These are phyloP conservation scores for Sugiyamaella paludigena DNA, from an alignment of 1,139 yeast genomes.

Conservation along the genomic window DNA sequence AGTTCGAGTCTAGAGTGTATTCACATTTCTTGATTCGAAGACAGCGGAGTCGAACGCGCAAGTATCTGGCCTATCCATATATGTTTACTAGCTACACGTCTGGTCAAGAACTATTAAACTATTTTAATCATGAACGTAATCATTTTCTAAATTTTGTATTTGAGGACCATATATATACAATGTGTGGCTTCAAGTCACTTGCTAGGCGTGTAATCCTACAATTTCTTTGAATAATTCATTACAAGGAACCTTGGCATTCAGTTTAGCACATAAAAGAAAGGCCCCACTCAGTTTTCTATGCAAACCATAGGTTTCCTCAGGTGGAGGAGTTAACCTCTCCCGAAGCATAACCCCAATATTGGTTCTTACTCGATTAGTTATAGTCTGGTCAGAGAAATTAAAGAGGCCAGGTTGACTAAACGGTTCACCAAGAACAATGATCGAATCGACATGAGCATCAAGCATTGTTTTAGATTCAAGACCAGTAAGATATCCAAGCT, in stretches of 20 bases:
- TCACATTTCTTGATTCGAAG: too few relatives aligned
- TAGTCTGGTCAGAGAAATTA: conserved; percentile 80
- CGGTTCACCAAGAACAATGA: conserved; percentile 89
- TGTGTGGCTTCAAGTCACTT: not conserved
- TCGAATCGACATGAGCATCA: conserved; percentile 90
- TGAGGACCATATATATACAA: not conserved
- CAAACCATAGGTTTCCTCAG: conserved; percentile 93
- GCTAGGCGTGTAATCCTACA: conserved; percentile 50
- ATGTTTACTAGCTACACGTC: not conserved
- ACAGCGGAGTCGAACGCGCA: too few relatives aligned
- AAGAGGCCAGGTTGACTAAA: conserved; percentile 58
- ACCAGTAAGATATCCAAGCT: conserved; percentile 89
- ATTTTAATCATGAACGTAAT: not conserved
- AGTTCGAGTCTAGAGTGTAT: too few relatives aligned
- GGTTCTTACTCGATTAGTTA: conserved; percentile 85
- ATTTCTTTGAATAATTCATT: conserved; percentile 72
- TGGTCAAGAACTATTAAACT: too few relatives aligned
- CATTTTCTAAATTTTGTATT: not conserved
- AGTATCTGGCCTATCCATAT: too few relatives aligned
- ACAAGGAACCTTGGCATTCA: conserved; percentile 82
- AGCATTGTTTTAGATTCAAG: conserved; percentile 82
- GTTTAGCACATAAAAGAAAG: conserved; percentile 80
- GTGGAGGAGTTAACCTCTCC: conserved; percentile 94
- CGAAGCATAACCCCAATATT: conserved; percentile 85
- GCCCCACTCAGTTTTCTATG: conserved; percentile 96